These are phyloP conservation scores for Xylariaceae sp. DNA, from an alignment of 2,329 filamentous ascomycete genomes.

Conservation along the genomic window DNA sequence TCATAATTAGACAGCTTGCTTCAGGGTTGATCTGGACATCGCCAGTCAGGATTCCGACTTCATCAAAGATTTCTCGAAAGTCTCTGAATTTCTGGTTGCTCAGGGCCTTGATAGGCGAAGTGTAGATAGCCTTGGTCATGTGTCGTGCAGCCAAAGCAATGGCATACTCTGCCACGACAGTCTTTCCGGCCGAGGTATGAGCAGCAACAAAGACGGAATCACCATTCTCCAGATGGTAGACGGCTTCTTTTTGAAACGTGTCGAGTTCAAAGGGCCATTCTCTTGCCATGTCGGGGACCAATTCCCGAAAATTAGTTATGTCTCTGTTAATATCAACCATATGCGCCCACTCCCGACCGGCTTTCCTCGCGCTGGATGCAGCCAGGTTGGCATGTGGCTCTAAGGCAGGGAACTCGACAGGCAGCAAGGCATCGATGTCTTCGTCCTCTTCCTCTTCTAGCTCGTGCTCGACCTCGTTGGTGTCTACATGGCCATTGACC, in stretches of 20 bases:
- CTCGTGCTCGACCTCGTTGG: conserved; percentile 42
- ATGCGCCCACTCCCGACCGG: conserved; percentile 92
- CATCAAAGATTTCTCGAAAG: conserved; percentile 87
- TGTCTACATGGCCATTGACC: conserved; percentile 37
- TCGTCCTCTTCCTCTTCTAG: conserved; percentile 56
- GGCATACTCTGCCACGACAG: conserved; percentile 96
- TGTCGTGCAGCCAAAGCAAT: conserved; percentile 96
- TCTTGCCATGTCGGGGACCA: conserved; percentile 94
- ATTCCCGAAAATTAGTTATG: conserved; percentile 90
- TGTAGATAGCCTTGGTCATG: conserved; percentile 99
- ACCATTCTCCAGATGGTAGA: conserved; percentile 95
- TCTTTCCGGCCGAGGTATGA: conserved; percentile 97
- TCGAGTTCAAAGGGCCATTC: conserved; percentile 98
- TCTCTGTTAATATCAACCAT: conserved; percentile 96
- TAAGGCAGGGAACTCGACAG: conserved; percentile 90
- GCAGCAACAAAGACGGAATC: conserved; percentile 98
- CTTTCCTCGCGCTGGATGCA: conserved; percentile 73
- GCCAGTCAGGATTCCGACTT: conserved; percentile 95
- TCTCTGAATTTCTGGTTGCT: conserved; percentile 99
- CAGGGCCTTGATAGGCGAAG: conserved; percentile 95
- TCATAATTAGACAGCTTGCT: conserved; percentile 99
- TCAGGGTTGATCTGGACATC: conserved; percentile 98
- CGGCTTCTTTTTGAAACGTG: conserved; percentile 97
- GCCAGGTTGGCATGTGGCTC: conserved; percentile 82
- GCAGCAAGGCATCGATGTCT: conserved; percentile 84